Conservation (phyloP, 306 rosid species). For the Vicia villosa region DNA sequence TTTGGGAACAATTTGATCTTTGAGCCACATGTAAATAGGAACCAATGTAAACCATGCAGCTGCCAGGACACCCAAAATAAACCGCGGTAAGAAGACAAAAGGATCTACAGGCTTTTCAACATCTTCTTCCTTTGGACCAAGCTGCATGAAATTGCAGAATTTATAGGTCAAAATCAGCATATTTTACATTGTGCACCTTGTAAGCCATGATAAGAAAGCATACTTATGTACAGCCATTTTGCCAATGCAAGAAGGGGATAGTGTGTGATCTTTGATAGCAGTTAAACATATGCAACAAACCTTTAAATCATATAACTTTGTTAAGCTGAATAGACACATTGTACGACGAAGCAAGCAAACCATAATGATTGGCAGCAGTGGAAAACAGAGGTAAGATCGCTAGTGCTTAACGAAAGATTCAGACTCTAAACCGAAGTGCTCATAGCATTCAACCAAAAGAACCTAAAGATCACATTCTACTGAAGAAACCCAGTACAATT, state of each 20-base stretch:
- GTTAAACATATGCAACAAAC: conserved; percentile 2
- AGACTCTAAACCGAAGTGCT: conserved; percentile 19
- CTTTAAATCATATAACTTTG: conserved; percentile 6
- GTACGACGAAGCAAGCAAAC: conserved; percentile 14
- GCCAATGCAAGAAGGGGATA: conserved; percentile 16
- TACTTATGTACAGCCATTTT: background rate
- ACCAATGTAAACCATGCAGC: conserved; percentile 77
- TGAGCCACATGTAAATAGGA: conserved; percentile 93
- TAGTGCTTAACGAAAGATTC: conserved; percentile 5
- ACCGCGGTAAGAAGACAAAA: conserved; percentile 56
- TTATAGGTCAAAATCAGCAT: conserved; percentile 26
- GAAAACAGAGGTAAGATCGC: conserved; percentile 15
- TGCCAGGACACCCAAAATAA: conserved; percentile 77
- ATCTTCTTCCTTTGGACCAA: conserved; percentile 96
- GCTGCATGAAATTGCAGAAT: conserved; percentile 60
- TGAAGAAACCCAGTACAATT: conserved; percentile 16
- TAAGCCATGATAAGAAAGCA: conserved; percentile 18
- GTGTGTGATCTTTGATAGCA: background rate
- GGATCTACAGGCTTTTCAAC: conserved; percentile 66
- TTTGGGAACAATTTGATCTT: conserved; percentile 82
- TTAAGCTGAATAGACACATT: conserved; percentile 25
- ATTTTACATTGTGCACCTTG: conserved; percentile 8
- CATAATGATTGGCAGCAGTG: conserved; percentile 1
- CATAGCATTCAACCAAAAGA: conserved; percentile 11
- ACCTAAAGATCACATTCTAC: conserved; percentile 14